Base-by-base conservation (phyloP, 1,284 basidiomycete species). In the Cryptococcus sp. region DNA sequence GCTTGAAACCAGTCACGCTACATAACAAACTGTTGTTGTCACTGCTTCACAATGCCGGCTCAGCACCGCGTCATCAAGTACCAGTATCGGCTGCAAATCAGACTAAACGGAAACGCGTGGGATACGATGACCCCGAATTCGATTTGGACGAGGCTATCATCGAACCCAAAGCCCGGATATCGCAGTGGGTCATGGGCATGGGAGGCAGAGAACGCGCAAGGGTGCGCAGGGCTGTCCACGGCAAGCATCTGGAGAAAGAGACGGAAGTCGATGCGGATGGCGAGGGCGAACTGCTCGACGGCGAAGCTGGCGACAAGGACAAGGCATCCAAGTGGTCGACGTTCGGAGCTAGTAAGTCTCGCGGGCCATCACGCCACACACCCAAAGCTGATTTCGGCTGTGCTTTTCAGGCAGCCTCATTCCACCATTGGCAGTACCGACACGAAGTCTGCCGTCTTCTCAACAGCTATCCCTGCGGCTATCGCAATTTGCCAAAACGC, bases 11-110 rank as follows among this genome's bases (percentile, higher is more conserved):
- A 79, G 78, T 77, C 27, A 58, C 62, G 15, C 62, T 79, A 46
- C 78, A 79, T 51, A 77, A 79, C 57, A 68, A 70, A 30, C 70
- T 79, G 22, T 65, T 79, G 42, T 56, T 67, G 20, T 72, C 72
- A 1, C 65, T 79, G 17, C 63, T 79, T 27, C 69, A 76, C 61
- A 77, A 77, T 58, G 75, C 78, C 15, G 66, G 71, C 1, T 63
- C 68, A 16, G 71, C 72, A 1, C 56, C 67, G 41, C 55, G 62
- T n/a, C 51, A 67, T 0, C 59, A 66, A 23, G 59, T 61, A 7
- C 61, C 71, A 15, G 40, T 65, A 5, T 60, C 60, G 25, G 61
- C 58, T 46, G 57, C 58, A 1, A 56, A 42, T 27, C 45, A 52
- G 48, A 55, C 62, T 11, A 76, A 77, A 52, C 64, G 75, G 4